phyloP scores from a whole-genome alignment of 2,329 filamentous ascomycete species.

The Coleophoma eucalyptorum region DNA sequence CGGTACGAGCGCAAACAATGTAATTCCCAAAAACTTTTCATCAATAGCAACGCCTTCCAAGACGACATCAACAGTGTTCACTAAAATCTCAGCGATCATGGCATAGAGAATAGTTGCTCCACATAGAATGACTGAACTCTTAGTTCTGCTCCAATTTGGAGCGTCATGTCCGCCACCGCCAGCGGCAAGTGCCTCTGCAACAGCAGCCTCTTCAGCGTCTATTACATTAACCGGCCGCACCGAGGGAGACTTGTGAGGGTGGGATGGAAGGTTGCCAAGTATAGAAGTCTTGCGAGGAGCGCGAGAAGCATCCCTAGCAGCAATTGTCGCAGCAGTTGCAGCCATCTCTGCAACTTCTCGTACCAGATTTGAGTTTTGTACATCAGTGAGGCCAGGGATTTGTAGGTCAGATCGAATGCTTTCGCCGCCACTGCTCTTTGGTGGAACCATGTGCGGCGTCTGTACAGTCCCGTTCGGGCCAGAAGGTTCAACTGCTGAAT shows the following conservation, averaged over 20 bases:
- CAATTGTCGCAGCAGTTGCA: conserved; percentile 83
- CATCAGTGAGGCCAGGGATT: conserved; percentile 70
- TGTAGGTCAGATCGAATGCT: conserved; percentile 41
- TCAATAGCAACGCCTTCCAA: conserved; percentile 86
- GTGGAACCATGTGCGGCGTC: conserved; percentile 73
- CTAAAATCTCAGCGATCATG: conserved; percentile 94
- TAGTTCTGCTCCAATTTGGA: conserved; percentile 94
- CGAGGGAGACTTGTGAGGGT: conserved; percentile 23
- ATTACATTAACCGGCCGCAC: conserved; percentile 29
- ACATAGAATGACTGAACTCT: conserved; percentile 86
- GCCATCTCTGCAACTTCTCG: conserved; percentile 92
- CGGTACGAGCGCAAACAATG: conserved; percentile 91
- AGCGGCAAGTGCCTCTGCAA: conserved; percentile 33
- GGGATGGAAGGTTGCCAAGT: conserved; percentile 28
- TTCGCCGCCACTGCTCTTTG: conserved; percentile 51
- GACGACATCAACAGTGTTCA: conserved; percentile 96
- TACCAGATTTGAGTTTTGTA: conserved; percentile 76
- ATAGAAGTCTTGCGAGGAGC: conserved; percentile 45
- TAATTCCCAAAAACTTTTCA: conserved; percentile 96
- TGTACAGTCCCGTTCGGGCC: conserved; percentile 38
- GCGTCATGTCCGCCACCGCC: conserved; percentile 80
- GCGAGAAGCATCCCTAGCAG: conserved; percentile 69
- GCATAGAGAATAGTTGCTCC: conserved; percentile 89
- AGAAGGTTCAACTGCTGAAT: conserved; percentile 27
- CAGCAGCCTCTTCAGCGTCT: conserved; percentile 20